Base-by-base conservation (phyloP, 345 rosid genomes). In the Pugionium cornutum region DNA sequence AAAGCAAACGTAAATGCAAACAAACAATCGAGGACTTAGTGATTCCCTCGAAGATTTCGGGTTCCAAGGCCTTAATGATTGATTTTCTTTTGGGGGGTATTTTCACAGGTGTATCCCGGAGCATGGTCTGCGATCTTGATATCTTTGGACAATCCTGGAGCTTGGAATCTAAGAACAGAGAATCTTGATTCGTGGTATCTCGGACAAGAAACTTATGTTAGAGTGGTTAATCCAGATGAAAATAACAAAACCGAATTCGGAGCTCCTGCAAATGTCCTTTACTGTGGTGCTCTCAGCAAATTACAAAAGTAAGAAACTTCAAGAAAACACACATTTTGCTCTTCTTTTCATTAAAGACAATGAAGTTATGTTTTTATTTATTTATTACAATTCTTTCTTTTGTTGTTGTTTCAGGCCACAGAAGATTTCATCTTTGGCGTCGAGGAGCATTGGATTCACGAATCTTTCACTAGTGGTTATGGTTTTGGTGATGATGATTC, bases 161-260 rank as follows among this genome's bases (percentile, higher is more conserved):
- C 86, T 45, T 95, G 98, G 97, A 91, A 95, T 81, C 78, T 91
- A 36, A 84, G 99, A 79, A 78, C 98, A 48, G 96, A 94, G 78
- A 94, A 94, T 76, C 97, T 94, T 0, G 99, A 94, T 75, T 84
- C 91, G 2, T 91, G 99, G 99, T 91, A 94, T 73, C 95, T 94
- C 3, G 99, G 99, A 63, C 97, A 91, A 81, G 99, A 94, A 73
- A 95, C 99, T 0, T 95, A 95, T 66, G 75, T 95, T 70, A 81
- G 95, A 77, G 75, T 95, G 31, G 75, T 95, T 66, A 95, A 95
- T 78, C 98, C 99, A 2, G 98, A 95, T 69, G 80, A 69, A 26
- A 91, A 81, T 32, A 95, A 95, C 87, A 95, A 91, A 69, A 95
- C 98, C 5, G 98, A 95, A 76, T 64, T 95, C 1, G 85, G 89